Conservation (phyloP, 371 early-diverging fungal genomes). For the Rhizopus sp. region DNA sequence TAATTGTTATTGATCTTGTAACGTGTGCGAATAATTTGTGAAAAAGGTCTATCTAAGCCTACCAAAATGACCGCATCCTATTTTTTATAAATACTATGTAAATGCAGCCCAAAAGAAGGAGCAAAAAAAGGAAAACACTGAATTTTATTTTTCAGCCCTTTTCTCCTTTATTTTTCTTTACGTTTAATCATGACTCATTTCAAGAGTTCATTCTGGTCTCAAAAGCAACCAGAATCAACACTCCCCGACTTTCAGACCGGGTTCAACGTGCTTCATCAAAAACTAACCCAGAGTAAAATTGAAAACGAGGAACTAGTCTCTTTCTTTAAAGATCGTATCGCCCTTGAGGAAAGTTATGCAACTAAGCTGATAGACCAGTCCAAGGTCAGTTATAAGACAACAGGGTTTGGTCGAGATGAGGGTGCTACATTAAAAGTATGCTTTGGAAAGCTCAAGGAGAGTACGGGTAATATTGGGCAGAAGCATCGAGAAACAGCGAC, state of each 20-base stretch:
- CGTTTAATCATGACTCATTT: constrained; percentile 37
- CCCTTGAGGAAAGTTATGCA: constrained; percentile 66
- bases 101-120: not conserved
- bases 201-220: constrained; percentile 52
- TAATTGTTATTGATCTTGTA: too few species aligned
- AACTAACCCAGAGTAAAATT: constrained; percentile 66
- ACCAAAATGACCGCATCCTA: too few species aligned
- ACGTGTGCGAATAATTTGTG: too few species aligned
- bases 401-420: constrained; percentile 74
- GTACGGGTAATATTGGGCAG: constrained; percentile 58
- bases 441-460: constrained; percentile 62
- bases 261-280: constrained; percentile 64
- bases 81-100: too few species aligned
- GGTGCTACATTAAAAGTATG: constrained; percentile 71
- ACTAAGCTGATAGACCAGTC: constrained; percentile 58
- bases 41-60: too few species aligned
- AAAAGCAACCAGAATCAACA: constrained; percentile 34
- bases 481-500: constrained; percentile 60
- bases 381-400: constrained; percentile 25
- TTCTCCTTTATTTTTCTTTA: constrained; percentile 6
- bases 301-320: constrained; percentile 74
- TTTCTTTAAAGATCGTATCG: constrained; percentile 68
- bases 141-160: constrained; percentile 2
- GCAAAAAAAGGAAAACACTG: not conserved
- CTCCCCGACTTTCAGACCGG: constrained; percentile 55